These are phyloP conservation scores for Orbilia oligospora DNA, from an alignment of 2,329 filamentous ascomycete species.

Conservation along the genomic window DNA sequence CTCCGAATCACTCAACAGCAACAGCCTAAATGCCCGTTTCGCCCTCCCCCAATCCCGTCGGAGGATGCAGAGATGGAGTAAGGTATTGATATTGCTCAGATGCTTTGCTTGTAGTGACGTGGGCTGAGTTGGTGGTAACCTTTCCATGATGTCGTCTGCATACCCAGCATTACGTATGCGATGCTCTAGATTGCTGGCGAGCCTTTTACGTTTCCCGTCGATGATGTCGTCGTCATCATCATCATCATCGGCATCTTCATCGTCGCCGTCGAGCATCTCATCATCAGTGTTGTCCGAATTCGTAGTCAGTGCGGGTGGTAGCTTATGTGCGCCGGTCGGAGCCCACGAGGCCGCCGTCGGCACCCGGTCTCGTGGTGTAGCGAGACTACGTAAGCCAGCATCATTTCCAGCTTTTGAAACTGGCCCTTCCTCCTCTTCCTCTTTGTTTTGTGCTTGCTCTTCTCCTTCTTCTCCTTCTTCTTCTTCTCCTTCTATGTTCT, in stretches of 20 bases:
- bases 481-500: conserved; percentile 31
- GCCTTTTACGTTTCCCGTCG: conserved; percentile 34
- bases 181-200: conserved; percentile 39
- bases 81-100: conserved; percentile 61
- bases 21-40: conserved; percentile 62
- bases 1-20: conserved; percentile 60
- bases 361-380: conserved; percentile 11
- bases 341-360: conserved; percentile 12
- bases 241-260: neutral
- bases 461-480: neutral
- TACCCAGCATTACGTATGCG: conserved; percentile 52
- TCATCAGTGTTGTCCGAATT: neutral
- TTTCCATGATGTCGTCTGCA: conserved; percentile 39
- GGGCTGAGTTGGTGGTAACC: conserved; percentile 53
- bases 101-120: conserved; percentile 61
- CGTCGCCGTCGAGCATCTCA: conserved; percentile 5
- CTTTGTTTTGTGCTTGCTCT: conserved; percentile 26
- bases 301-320: conserved; percentile 37
- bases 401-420: conserved; percentile 13
- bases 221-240: conserved; percentile 23
- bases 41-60: conserved; percentile 61
- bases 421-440: conserved; percentile 3
- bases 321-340: conserved; percentile 18
- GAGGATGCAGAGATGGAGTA: conserved; percentile 62
- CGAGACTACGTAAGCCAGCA: conserved; percentile 46